Evolutionary conservation across 768 basidiomycete species (phyloP).

Genomic region (Paxillus involutus): DNA sequence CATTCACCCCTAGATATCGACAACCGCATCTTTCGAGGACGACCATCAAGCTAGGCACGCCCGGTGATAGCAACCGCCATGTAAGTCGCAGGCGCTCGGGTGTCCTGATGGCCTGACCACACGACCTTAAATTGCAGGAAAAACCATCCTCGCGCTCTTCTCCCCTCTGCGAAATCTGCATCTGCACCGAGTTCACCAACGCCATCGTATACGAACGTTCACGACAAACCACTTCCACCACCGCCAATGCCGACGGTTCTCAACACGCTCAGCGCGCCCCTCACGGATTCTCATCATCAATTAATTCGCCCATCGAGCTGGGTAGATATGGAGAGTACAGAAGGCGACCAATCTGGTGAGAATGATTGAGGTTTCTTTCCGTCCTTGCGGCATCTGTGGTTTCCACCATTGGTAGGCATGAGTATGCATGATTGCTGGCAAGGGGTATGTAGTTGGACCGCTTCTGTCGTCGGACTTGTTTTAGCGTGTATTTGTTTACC

Average conservation of each 20-base stretch:
- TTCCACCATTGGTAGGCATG: slow-evolving; percentile 11
- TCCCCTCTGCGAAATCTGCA: slow-evolving; percentile 21
- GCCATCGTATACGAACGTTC: slow-evolving; percentile 6
- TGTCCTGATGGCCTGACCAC: background rate
- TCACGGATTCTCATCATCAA: slow-evolving; percentile 27
- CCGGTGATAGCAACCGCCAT: slow-evolving; percentile 11
- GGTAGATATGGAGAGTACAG: slow-evolving; percentile 15
- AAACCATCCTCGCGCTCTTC: slow-evolving; percentile 22
- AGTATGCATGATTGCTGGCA: slow-evolving; percentile 3
- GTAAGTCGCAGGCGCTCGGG: slow-evolving; percentile 16
- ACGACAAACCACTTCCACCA: slow-evolving; percentile 42
- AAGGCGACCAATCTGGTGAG: slow-evolving; percentile 22
- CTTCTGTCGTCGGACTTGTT: slow-evolving; percentile 2
- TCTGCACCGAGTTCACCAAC: slow-evolving; percentile 29
- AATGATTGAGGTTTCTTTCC: background rate
- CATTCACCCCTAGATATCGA: background rate
- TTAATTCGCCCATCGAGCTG: slow-evolving; percentile 22
- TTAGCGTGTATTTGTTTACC: slow-evolving; percentile 20
- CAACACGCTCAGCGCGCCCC: slow-evolving; percentile 22
- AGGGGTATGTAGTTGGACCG: background rate
- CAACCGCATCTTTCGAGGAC: background rate
- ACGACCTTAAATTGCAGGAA: slow-evolving; percentile 12
- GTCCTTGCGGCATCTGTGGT: slow-evolving; percentile 8
- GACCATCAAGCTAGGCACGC: slow-evolving; percentile 5
- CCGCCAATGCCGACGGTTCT: slow-evolving; percentile 32